phyloP scores from a whole-genome alignment of 306 rosid genomes.

The Datisca glomerata region DNA sequence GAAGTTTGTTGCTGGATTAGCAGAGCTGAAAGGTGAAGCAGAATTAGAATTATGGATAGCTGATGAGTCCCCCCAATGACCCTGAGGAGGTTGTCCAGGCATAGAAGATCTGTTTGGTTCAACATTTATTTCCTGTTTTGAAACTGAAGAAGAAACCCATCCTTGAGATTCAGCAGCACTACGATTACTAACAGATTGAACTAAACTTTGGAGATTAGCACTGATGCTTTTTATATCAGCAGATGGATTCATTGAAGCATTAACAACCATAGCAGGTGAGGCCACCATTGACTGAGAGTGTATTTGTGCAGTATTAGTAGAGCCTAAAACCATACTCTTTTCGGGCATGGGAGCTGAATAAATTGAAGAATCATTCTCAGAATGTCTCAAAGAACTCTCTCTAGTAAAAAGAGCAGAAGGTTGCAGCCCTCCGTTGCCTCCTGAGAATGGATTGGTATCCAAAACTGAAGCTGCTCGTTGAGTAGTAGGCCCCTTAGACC shows the following conservation, averaged over 20 bases:
- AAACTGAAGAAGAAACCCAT: conserved; percentile 38
- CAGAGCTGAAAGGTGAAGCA: conserved; percentile 28
- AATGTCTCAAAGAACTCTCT: conserved; percentile 20
- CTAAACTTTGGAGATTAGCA: conserved; percentile 51
- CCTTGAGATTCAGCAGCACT: conserved; percentile 42
- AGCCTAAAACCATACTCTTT: conserved; percentile 14
- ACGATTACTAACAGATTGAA: conserved; percentile 32
- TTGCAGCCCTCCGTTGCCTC: conserved; percentile 33
- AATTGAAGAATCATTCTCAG: conserved; percentile 28
- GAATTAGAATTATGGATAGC: conserved; percentile 42
- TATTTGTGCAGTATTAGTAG: conserved; percentile 25
- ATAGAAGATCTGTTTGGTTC: conserved; percentile 30
- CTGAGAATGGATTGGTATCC: conserved; percentile 22
- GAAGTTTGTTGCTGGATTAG: conserved; percentile 38
- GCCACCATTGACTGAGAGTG: conserved; percentile 33
- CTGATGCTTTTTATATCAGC: conserved; percentile 39
- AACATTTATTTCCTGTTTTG: conserved; percentile 31
- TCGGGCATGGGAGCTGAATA: too few species aligned
- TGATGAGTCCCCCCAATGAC: conserved; percentile 49
- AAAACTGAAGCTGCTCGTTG: conserved; percentile 28
- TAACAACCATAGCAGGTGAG: conserved; percentile 21
- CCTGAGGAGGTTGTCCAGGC: conserved; percentile 47
- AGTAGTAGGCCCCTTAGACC: conserved; percentile 33
- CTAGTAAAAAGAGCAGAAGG: conserved; percentile 16
- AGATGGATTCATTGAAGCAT: conserved; percentile 21